Evolutionary conservation across 2,329 filamentous ascomycete genomes (phyloP), one percentile per base, ranked within the genome.

Genomic region (Camillea tinctor): DNA sequence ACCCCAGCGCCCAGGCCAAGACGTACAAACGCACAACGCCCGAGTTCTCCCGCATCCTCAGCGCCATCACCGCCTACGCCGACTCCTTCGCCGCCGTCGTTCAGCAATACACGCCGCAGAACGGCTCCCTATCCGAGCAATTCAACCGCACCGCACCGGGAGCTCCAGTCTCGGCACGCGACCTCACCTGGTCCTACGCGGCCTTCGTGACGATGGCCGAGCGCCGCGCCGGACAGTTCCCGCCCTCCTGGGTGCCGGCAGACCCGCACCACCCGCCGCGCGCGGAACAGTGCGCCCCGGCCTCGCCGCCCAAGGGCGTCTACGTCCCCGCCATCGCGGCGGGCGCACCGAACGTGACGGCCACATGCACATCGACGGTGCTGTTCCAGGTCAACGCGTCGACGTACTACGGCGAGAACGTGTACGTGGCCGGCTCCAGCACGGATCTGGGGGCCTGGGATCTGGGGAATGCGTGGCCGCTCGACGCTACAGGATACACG

Each of bases 141-240:
- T 84, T 80, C 66, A 74, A 78, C 61, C 78, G 78, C 52, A 72
- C 68, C 15, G 52, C 67, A 7, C 73, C 69, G 26, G 73, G 64
- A 49, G 66, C 69, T 0, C 79, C 79, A 0, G 68, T 77, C 1
- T 82, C 80, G 5, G 81, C 81, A 1, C 68, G 66, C 17, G 79
- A 83, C 64, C 76, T 92, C 24, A 91, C 89, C 2, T 92, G 89
- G 89, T 90, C 88, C 0, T 91, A 91, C 65, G 87, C 88, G 1
- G 81, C 88, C 0, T 82, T 84, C 66, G 68, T 84, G 50, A 80
- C 79, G 2, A 77, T 79, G 67, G 69, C 72, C 21, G 72, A 75
- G 55, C 77, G 78, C 49, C 77, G 78, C 19, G 69, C 69, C 0
- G 71, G 72, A 15, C 66, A 73, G 36, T 71, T 75, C 55, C 68